Evolutionary conservation across 2,329 filamentous ascomycete species (phyloP), one percentile per base, ranked within the genome.

Genomic region (Clonostachys sp.): DNA sequence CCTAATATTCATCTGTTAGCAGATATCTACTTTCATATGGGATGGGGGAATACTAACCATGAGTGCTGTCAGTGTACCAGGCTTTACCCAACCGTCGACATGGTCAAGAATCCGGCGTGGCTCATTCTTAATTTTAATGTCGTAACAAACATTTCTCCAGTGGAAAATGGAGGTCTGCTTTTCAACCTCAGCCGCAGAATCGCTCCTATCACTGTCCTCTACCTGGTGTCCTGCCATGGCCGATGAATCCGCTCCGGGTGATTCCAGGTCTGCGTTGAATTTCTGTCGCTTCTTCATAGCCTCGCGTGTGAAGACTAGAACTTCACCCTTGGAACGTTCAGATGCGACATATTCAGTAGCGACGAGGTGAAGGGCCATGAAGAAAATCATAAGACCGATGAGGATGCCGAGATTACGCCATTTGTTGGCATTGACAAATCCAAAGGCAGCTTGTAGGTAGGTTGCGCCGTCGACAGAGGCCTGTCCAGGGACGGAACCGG

Each of bases 71-170:
- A 87, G 66, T 14, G 84, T 88, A 45, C 86, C 86, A 1, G 86
- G 86, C 62, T 88, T 86, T 45, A 89, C 84, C 83, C 84, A 89
- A 12, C 86, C 86, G 56, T 87, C 82, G 3, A 89, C 83, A 45
- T 86, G 70, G 51, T 89, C 81, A 20, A 89, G 68, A 57, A 91
- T 83, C 10, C 83, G 77, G 34, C 86, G 74, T 1, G 71, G 65
- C 53, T 87, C 78, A 56, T 86, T 86, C 46, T 66, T 66, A 62
- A 89, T 86, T 57, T 82, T 81, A 61, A 90, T 86, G 50, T 89
- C 84, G 57, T 89, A 90, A 65, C 82, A 86, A 3, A 89, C 81
- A 50, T 87, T 73, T 51, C 80, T 73, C 86, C 86, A 89, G 55
- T 85, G 82, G 68, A 89, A 89, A 48, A 87, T 50, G 1, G 57